Conservation (phyloP, 1,284 basidiomycete genomes). For the Malassezia japonica region DNA sequence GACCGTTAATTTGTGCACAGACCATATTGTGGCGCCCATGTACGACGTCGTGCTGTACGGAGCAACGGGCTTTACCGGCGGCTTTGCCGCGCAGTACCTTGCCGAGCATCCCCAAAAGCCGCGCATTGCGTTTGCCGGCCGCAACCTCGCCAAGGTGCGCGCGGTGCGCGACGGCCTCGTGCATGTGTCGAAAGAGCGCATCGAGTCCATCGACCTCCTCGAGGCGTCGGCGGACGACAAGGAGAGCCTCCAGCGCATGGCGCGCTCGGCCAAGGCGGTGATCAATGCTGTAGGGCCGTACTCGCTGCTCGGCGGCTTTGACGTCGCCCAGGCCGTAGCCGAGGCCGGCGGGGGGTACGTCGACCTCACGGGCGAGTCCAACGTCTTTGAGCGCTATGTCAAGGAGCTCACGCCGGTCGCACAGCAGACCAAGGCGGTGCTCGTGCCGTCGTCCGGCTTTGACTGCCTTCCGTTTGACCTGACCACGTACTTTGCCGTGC, state of each 20-base stretch:
- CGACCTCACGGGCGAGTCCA: constrained; percentile 56
- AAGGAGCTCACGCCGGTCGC: constrained; percentile 59
- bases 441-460: constrained; percentile 63
- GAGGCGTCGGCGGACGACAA: constrained; percentile 23
- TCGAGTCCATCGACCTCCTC: constrained; percentile 21
- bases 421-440: constrained; percentile 59
- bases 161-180: constrained; percentile 20
- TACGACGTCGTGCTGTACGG: constrained; percentile 35
- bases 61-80: constrained; percentile 42
- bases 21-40: too few relatives aligned
- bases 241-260: constrained; percentile 22
- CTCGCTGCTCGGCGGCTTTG: constrained; percentile 20
- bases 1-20: too few relatives aligned
- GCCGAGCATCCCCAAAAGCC: constrained; percentile 24
- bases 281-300: constrained; percentile 40
- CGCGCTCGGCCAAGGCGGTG: constrained; percentile 18
- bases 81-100: constrained; percentile 27
- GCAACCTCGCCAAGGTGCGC: constrained; percentile 24
- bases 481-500: constrained; percentile 56
- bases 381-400: constrained; percentile 53
- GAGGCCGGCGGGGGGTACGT: constrained; percentile 58
- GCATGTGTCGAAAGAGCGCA: constrained; percentile 13
- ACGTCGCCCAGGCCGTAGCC: constrained; percentile 53
- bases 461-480: constrained; percentile 60
- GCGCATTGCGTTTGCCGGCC: constrained; percentile 34